Base-by-base conservation (phyloP, 2,329 filamentous ascomycete species). In the Penicillium vulpinum region DNA sequence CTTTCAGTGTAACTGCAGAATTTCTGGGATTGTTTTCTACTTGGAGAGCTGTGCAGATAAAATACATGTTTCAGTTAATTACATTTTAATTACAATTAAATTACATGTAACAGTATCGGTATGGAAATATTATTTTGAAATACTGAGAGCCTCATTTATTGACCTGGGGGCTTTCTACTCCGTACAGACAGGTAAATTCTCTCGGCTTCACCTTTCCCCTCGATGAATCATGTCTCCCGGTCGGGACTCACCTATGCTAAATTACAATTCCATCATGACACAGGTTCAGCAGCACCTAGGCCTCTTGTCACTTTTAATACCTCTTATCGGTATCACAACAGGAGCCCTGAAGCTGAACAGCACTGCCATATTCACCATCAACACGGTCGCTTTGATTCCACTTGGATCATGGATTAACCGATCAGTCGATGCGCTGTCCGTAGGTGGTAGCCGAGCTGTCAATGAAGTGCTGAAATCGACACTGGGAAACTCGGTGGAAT, bases 381-480 rank as follows among this genome's bases (percentile, higher is more conserved):
- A 95, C 76, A 95, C 95, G 67, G 82, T 94, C 56, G 91, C 91
- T 62, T 92, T 95, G 62, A 86, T 94, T 51, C 91, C 91, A 0
- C 79, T 95, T 21, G 90, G 90, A 2, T 88, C 86, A 13, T 85
- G 93, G 77, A 80, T 95, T 15, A 87, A 87, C 57, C 92, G 88
- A 67, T 88, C 89, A 0, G 94, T 91, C 0, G 90, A 95, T 71
- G 90, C 94, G 72, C 85, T 95, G 60, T 88, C 91, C 1, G 54
- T 62, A 33, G 53, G 56, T 51, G 53, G 45, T 0, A 90, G 90
- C 40, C 90, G 94, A 70, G 89, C 88, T 0, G 74, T 94, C 1
- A 91, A 90, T 57, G 91, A 91, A 47, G 77, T 96, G 35, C 80
- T 96, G 54, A 96, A 95, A 67, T 90, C 91, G 9, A 89, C 88